Percentiles rank a stretch among this genome's conserved stretches.
These are phyloP conservation scores for Volvariella volvacea DNA, from an alignment of 1,284 basidiomycete species.

Conservation along the genomic window DNA sequence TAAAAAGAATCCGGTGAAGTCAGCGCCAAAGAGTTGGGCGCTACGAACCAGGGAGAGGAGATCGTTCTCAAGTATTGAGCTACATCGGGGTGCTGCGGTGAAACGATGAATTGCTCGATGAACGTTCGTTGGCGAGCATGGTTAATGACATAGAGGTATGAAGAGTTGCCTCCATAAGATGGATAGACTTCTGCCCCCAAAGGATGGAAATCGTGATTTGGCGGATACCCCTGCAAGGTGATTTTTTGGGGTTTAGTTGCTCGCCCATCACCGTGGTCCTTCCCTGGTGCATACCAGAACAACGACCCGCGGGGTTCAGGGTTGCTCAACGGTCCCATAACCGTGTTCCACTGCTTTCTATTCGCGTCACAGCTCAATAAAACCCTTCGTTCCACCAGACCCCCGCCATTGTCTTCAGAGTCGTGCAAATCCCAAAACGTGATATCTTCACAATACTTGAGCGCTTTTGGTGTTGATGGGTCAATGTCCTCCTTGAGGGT, in stretches of 20 bases:
- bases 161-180: conserved; percentile 34
- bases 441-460: conserved; percentile 59
- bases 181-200: conserved; percentile 31
- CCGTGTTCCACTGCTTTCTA: conserved; percentile 55
- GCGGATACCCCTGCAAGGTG: conserved; percentile 20
- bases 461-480: conserved; percentile 12
- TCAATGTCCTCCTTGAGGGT: conserved; percentile 26
- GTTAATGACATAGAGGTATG: conserved; percentile 58
- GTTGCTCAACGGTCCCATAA: conserved; percentile 54
- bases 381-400: conserved; percentile 31
- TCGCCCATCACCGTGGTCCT: not conserved
- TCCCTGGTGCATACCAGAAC: conserved; percentile 18
- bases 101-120: conserved; percentile 58
- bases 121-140: conserved; percentile 50
- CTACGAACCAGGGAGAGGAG: conserved; percentile 43
- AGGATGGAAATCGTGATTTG: conserved; percentile 28
- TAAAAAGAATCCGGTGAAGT: conserved; percentile 59
- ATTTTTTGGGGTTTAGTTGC: conserved; percentile 18
- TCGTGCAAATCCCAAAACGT: conserved; percentile 51
- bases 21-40: conserved; percentile 60
- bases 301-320: conserved; percentile 43
- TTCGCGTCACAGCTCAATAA: conserved; percentile 49
- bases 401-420: conserved; percentile 16
- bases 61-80: conserved; percentile 54
- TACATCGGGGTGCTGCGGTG: conserved; percentile 30